Evolutionary conservation across 2,329 filamentous ascomycete species (phyloP), one percentile per base, ranked within the genome.

Genomic region (Colletotrichum sansevieriae): DNA sequence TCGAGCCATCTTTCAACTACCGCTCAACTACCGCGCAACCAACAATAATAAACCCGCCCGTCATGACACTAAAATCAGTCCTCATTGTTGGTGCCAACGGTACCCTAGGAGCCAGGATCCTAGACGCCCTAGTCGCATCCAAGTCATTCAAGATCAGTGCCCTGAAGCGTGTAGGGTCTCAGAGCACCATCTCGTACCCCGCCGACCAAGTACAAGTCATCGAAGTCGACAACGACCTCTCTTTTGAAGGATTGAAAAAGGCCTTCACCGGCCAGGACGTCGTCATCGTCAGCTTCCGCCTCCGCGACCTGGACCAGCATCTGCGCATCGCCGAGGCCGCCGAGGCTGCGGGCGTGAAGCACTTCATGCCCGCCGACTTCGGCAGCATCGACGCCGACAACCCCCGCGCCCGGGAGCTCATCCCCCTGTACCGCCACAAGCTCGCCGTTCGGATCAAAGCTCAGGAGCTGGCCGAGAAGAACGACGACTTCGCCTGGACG

Each of bases 311-410:
- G 5, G 67, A 69, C 3, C 72, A 75, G 60, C 80, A 82, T 70
- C 66, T 81, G 49, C 75, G 74, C 41, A 75, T 81, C 54, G 78
- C 76, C 35, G 73, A 78, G 46, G 80, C 80, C 8, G 79, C 79
- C 1, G 76, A 74, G 7, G 76, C 76, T 0, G 78, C 76, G 0
- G 77, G 77, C 18, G 79, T 82, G 10, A 71, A 70, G 70, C 77
- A 80, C 54, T 75, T 80, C 62, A 77, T 82, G 67, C 80, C 80
- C 25, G 79, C 80, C 65, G 80, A 82, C 73, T 82, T 78, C 65
- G 80, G 80, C 59, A 81, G 79, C 74, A 79, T 77, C 49, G 80
- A 82, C 70, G 76, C 79, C 46, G 75, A 74, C 62, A 78, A 74
- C 67, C 41, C 68, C 57, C 72, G 74, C 18, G 79, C 79, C 8